Evolutionary conservation across 2,329 filamentous ascomycete genomes (phyloP).

Genomic region (Anisogramma anomala): DNA sequence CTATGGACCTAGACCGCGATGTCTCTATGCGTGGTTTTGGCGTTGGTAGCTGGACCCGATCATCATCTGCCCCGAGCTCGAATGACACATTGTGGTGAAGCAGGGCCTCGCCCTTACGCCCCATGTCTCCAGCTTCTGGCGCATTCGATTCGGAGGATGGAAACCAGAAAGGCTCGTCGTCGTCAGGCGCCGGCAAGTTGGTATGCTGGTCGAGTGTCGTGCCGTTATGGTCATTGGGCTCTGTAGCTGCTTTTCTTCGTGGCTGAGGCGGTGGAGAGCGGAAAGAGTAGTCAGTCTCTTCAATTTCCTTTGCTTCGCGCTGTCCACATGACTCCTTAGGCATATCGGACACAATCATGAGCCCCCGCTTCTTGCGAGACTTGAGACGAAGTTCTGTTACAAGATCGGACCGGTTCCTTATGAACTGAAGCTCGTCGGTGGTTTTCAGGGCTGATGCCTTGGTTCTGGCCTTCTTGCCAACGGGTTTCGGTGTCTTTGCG

Average conservation of each 20-base stretch:
- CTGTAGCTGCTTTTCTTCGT: not conserved
- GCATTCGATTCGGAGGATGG: not conserved
- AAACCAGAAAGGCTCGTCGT: not conserved
- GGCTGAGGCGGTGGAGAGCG: not conserved
- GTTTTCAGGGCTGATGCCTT: too few relatives aligned
- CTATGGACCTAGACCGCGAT: not conserved
- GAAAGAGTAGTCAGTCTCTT: not conserved
- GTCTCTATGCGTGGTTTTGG: not conserved
- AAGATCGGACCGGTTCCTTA: constrained; percentile 16
- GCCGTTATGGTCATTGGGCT: not conserved
- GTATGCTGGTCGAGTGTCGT: not conserved
- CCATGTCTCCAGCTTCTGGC: not conserved
- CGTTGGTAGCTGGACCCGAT: not conserved
- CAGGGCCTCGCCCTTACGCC: not conserved
- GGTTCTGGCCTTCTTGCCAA: not conserved
- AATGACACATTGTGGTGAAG: not conserved
- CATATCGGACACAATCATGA: constrained; percentile 34
- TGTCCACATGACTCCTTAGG: constrained; percentile 13
- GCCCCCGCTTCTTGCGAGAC: constrained; percentile 34
- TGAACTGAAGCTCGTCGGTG: not conserved
- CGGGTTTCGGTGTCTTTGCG: not conserved
- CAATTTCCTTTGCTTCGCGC: not conserved
- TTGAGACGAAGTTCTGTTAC: constrained; percentile 37
- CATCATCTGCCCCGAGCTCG: constrained; percentile 7
- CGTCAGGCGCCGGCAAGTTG: not conserved